Percentiles rank a stretch among this genome's conserved stretches.
These are phyloP conservation scores for Periconia digitata DNA, from an alignment of 2,329 filamentous ascomycete species.

Conservation along the genomic window DNA sequence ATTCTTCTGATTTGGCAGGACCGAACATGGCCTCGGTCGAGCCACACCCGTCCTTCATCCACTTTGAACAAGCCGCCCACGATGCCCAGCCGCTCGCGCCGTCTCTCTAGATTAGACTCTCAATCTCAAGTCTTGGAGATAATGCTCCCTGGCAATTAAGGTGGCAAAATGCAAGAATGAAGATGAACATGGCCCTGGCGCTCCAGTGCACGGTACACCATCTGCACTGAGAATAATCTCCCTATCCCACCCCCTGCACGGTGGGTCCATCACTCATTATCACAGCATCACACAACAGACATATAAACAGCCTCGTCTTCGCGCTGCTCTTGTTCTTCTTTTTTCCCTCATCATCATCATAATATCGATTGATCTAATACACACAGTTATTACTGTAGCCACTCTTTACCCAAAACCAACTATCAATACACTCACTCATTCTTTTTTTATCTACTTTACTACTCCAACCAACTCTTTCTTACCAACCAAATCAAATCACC, in stretches of 20 bases:
- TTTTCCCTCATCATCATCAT: constrained; percentile 13
- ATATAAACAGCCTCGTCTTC: constrained; percentile 18
- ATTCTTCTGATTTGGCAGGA: neutral
- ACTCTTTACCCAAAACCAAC: constrained; percentile 24
- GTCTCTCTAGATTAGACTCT: neutral
- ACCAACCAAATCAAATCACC: constrained; percentile 10
- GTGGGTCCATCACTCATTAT: neutral
- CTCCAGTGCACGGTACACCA: neutral
- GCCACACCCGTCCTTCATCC: neutral
- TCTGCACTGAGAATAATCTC: neutral
- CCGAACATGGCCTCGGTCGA: neutral
- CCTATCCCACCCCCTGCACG: neutral
- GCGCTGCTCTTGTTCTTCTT: constrained; percentile 5
- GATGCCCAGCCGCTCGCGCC: neutral
- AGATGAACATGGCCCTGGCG: neutral
- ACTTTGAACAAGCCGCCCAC: neutral
- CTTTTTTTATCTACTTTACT: constrained; percentile 18
- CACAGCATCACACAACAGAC: constrained; percentile 1
- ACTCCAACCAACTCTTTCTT: constrained; percentile 1
- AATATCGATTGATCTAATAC: constrained; percentile 13
- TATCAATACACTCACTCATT: constrained; percentile 12
- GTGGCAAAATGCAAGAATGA: neutral
- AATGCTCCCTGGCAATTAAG: neutral
- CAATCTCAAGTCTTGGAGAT: neutral
- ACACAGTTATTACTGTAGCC: constrained; percentile 32